Percentiles rank a stretch among this genome's conserved stretches.
Conservation (phyloP, 169 alveolate genomes). For the Eimeria necatrix region DNA sequence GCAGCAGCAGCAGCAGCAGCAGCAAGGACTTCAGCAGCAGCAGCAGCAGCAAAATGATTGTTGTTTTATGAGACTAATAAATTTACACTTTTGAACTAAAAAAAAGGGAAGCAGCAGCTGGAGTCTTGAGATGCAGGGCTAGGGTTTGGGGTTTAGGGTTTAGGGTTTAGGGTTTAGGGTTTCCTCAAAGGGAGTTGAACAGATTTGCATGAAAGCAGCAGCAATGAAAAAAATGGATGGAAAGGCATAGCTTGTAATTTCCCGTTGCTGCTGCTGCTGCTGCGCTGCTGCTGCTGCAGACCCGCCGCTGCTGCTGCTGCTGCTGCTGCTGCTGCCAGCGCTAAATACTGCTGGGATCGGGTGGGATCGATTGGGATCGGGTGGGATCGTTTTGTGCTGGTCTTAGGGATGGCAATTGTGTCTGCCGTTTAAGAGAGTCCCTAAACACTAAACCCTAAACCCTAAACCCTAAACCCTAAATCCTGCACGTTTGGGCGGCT, state of each 20-base stretch:
- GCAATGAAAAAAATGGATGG: neutral
- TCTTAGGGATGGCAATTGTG: neutral
- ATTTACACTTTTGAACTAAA: too few species aligned
- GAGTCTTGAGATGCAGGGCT: too few species aligned
- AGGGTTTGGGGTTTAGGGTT: too few species aligned
- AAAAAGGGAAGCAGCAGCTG: neutral
- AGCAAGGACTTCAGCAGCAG: conserved; percentile 17
- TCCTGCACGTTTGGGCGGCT: neutral
- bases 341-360: neutral
- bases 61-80: too few species aligned
- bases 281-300: neutral
- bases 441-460: conserved; percentile 18
- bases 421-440: neutral
- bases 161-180: conserved; percentile 9
- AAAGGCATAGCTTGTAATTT: too few species aligned
- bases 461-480: conserved; percentile 31
- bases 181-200: neutral
- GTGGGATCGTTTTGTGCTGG: neutral
- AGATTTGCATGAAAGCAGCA: neutral
- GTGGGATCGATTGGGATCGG: neutral
- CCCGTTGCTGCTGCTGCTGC: neutral
- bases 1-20: neutral
- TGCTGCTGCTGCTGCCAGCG: too few species aligned
- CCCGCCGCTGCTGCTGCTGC: too few species aligned
- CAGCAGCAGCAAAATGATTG: neutral